Conservation (phyloP, 2,329 filamentous ascomycete species). For the Thyridium curvatum region DNA sequence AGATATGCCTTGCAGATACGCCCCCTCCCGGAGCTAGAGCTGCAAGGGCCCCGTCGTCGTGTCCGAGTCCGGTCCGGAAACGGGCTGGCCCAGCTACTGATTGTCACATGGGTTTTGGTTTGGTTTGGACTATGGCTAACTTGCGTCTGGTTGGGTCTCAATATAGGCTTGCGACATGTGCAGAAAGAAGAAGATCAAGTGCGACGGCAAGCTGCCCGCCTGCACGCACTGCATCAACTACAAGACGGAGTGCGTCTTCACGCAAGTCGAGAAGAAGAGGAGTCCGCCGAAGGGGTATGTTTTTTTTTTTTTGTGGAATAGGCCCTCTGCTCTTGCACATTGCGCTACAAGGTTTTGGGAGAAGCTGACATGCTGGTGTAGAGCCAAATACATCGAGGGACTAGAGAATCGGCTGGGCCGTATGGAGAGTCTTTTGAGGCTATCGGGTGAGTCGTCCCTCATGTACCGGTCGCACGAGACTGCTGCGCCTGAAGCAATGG, state of each 20-base stretch:
- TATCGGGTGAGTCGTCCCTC: slow-evolving; percentile 55
- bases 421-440: slow-evolving; percentile 85
- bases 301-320: too few species aligned
- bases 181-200: slow-evolving; percentile 95
- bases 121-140: too few species aligned
- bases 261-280: slow-evolving; percentile 97
- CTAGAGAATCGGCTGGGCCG: slow-evolving; percentile 90
- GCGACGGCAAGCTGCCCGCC: slow-evolving; percentile 89
- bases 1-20: too few species aligned
- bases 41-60: too few species aligned
- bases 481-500: neutral
- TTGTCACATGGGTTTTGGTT: too few species aligned
- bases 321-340: too few species aligned
- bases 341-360: too few species aligned
- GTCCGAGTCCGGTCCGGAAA: too few species aligned
- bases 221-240: slow-evolving; percentile 97
- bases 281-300: slow-evolving; percentile 91
- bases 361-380: slow-evolving; percentile 23
- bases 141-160: slow-evolving; percentile 1
- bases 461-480: neutral
- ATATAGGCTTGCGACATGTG: slow-evolving; percentile 89
- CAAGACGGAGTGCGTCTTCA: slow-evolving; percentile 96
- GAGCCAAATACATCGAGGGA: slow-evolving; percentile 96
- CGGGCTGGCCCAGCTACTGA: too few species aligned
- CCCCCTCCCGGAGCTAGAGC: too few species aligned